Evolutionary conservation across 2,329 filamentous ascomycete species (phyloP), one percentile per base, ranked within the genome.

Genomic region (Ascochyta rabiei): DNA sequence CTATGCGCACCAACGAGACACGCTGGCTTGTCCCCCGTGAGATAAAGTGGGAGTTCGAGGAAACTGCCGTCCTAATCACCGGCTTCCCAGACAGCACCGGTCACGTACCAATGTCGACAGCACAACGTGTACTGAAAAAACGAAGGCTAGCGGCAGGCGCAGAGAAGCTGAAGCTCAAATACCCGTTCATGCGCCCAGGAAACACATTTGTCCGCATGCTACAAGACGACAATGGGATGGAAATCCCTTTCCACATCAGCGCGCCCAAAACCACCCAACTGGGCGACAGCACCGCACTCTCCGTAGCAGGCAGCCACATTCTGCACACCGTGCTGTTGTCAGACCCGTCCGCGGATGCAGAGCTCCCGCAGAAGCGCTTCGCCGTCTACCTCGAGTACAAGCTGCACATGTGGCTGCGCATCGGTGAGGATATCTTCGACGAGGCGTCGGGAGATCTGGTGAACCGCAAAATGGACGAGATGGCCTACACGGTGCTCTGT

Each of bases 401-500:
- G 18, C 16, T 56, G 43, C 53, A 56, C 16, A 18, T 52, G 26
- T 56, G 53, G 53, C 47, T 56, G 30, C 53, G 53, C 12, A 56
- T 56, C 6, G 53, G 53, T 8, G 53, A 56, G 30, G 53, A 56
- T 13, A 33, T 56, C 2, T 56, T 56, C 39, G 53, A 56, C 28
- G 39, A 48, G 12, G 53, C 53, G 2, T 51, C 53, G 1, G 53
- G 53, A 5, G 53, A 56, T 38, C 28, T 56, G n/a, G 48, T 56
- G n/a, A 56, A 56, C 34, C 38, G 53, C 3, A 56, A 56, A 12
- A 48, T 56, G 47, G 53, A 56, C 16, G 53, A 56, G 33, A 56
- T 56, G 53, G 53, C 53, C n/a, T 56, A 56, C 9, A 56, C 53
- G 13, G 28, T 56, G 0, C 24, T 56, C 7, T 56, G 53, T 40